Evolutionary conservation across 495 filamentous ascomycete species (phyloP), one percentile per base, ranked within the genome.

Genomic region (Rostrohypoxylon terebratum): DNA sequence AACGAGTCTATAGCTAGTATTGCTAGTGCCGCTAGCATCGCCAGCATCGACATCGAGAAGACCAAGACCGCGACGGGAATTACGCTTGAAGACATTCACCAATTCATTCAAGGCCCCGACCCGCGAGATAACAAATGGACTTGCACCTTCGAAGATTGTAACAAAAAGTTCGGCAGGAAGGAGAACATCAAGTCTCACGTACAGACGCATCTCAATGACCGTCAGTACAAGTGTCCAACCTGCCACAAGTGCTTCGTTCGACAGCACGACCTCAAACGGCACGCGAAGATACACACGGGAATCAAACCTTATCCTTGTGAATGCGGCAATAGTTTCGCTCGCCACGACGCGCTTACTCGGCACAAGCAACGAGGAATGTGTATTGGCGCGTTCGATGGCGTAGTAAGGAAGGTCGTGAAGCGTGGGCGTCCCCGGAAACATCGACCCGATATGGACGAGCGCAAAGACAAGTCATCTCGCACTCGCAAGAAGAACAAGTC

Each of bases 181-280:
- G 96, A 99, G 81, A 99, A 99, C 79, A 96, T 97, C 83, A 96
- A 95, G 76, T 95, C 94, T 8, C 96, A 99, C 78, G 92, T 99
- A 47, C 96, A 99, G 79, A 98, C 96, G 0, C 96, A 99, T 77
- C 90, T 99, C 61, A 94, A 94, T 69, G 96, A 98, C 71, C 88
- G 96, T 31, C 96, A 97, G 77, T 99, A 90, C 81, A 88, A 90
- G 75, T 99, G 96, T 78, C 91, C 92, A 55, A 87, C 90, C 21
- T 99, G 96, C 81, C 85, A 90, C 23, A 98, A 98, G 79, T 93
- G 93, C 79, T 99, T 99, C 75, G 96, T 98, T 66, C 90, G 96
- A 25, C 94, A 96, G 68, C 96, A 99, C 77, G 96, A 99, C 77
- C 88, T 98, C 63, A 99, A 98, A 81, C 90, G 96, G 20, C 96